A percentile compares a stretch with the other conserved stretches of the same genome.
Evolutionary conservation across 495 filamentous ascomycete genomes (phyloP).

Genomic region (Penicillium verhagenii): DNA sequence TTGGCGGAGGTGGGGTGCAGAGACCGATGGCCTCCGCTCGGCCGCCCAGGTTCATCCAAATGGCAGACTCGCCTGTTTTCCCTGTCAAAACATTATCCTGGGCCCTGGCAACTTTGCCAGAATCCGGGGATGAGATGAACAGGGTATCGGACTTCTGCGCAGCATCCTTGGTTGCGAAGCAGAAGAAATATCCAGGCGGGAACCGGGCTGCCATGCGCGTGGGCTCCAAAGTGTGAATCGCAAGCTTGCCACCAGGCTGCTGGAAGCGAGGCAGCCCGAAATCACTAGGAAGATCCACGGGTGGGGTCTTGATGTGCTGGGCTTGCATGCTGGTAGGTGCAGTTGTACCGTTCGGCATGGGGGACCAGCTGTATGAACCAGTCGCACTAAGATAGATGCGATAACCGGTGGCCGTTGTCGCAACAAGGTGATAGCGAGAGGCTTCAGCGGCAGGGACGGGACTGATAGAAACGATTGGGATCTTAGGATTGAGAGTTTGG

Average conservation of each 20-base stretch:
- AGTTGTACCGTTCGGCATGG: slow-evolving; percentile 50
- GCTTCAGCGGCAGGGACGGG: slow-evolving; percentile 80
- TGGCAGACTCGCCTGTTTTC: slow-evolving; percentile 66
- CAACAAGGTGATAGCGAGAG: slow-evolving; percentile 81
- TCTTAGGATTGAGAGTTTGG: slow-evolving; percentile 63
- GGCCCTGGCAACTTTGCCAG: slow-evolving; percentile 67
- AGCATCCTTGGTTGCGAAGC: slow-evolving; percentile 60
- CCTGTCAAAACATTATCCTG: slow-evolving; percentile 51
- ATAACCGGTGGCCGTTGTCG: slow-evolving; percentile 85
- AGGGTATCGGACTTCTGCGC: slow-evolving; percentile 58
- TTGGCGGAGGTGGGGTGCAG: slow-evolving; percentile 66
- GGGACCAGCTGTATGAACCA: slow-evolving; percentile 64
- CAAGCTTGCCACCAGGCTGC: slow-evolving; percentile 27
- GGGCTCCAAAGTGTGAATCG: slow-evolving; percentile 47
- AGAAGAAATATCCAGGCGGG: slow-evolving; percentile 88
- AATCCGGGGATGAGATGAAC: slow-evolving; percentile 85
- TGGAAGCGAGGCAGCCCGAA: slow-evolving; percentile 26
- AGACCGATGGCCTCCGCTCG: slow-evolving; percentile 73
- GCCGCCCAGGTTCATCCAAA: slow-evolving; percentile 70
- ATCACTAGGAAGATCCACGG: slow-evolving; percentile 42
- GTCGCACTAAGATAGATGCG: slow-evolving; percentile 91
- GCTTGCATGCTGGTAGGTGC: slow-evolving; percentile 96
- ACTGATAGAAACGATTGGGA: slow-evolving; percentile 77
- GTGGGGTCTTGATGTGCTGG: slow-evolving; percentile 91
- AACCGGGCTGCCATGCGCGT: slow-evolving; percentile 64